Percentiles rank a stretch among this genome's conserved stretches.
These are phyloP conservation scores for Telfairia occidentalis DNA, from an alignment of 331 rosid species.

Conservation along the genomic window DNA sequence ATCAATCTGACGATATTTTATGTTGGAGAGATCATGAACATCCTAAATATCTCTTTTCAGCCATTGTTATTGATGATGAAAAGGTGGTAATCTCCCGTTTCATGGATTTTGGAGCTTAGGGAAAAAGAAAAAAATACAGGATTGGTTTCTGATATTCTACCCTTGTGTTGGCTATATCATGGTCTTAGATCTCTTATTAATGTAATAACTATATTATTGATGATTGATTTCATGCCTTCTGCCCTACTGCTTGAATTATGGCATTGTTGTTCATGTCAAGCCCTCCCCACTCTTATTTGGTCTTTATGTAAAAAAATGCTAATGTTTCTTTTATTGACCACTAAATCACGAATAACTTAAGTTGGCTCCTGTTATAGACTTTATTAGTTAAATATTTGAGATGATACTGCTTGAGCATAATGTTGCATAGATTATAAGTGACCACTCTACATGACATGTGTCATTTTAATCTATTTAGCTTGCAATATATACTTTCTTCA, in stretches of 20 bases:
- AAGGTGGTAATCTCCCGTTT: slow-evolving; percentile 33
- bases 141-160: not conserved
- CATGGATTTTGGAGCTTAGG: slow-evolving; percentile 13
- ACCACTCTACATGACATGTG: not conserved
- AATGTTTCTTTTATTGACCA: not conserved
- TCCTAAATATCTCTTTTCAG: slow-evolving; percentile 51
- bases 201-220: no score
- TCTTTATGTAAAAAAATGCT: not conserved
- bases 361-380: not conserved
- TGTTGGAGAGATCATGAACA: slow-evolving; percentile 83
- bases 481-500: not conserved
- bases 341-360: not conserved
- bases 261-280: not conserved
- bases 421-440: not conserved
- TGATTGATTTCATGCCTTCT: not conserved
- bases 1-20: slow-evolving; percentile 74
- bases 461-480: not conserved
- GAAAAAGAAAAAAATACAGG: not conserved
- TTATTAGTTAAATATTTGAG: not conserved
- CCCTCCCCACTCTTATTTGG: not conserved
- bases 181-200: not conserved
- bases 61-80: slow-evolving; percentile 63
- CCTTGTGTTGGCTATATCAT: not conserved
- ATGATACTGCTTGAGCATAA: not conserved
- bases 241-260: not conserved